Base-by-base conservation (phyloP, 2,329 filamentous ascomycete genomes). In the Fusarium sp. region DNA sequence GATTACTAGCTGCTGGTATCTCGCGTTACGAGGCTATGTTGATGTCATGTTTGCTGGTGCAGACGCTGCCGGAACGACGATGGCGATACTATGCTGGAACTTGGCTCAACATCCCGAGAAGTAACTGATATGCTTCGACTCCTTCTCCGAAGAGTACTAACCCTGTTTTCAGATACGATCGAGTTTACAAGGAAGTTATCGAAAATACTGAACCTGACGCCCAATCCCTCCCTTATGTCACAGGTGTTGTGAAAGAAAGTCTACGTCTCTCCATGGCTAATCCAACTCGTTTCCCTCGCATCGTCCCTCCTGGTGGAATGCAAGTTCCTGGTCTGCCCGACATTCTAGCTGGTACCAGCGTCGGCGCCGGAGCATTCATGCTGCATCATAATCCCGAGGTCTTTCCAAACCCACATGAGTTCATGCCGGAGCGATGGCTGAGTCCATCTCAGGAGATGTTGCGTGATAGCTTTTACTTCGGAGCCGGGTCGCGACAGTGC, bases 121-220 rank as follows among this genome's bases (percentile, higher is more conserved):
- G 46, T 49, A 32, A 32, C 21, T n/a, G 13, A n/a, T 49, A n/a
- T n/a, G 3, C 25, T 13, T 18, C 5, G 6, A 30, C 28, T n/a
- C 0, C 2, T 13, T 21, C 15, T 3, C 13, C 10, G 19, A 16
- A 4, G 3, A 30, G 18, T 3, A 5, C 3, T 49, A n/a, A 49
- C 21, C 13, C 7, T 9, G 9, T 2, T 12, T 49, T 19, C 32
- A 49, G 46, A 49, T 49, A 50, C 28, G 10, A 32, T 7, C 46
- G 15, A 2, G 28, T 50, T 32, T 23, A 32, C 46, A 50, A 32
- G 5, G 46, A 50, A 32, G 46, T 50, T 2, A 3, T 50, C 16
- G 15, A 50, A 33, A 50, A 33, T 5, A 23, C 28, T 23, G 28
- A 50, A 5, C 30, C n/a, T 13, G 47, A 50, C 11, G 47, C 15